Conservation (phyloP, 345 rosid species). For the Erucastrum elatum region DNA sequence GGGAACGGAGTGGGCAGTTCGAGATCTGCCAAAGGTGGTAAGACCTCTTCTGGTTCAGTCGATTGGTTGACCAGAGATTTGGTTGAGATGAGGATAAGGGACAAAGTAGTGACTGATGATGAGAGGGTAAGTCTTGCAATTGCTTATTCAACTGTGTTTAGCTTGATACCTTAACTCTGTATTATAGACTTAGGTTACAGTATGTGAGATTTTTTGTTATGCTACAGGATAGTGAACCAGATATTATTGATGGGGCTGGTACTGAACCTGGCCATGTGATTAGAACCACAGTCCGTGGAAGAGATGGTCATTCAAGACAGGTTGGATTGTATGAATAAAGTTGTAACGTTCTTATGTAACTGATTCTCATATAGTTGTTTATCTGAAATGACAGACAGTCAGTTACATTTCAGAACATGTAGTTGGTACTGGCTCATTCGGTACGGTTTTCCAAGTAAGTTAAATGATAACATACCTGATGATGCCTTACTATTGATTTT, state of each 20-base stretch:
- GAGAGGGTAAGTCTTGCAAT: slow-evolving; percentile 64
- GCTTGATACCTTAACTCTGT: neutral
- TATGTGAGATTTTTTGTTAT: neutral
- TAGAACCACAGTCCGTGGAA: slow-evolving; percentile 82
- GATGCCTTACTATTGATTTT: slow-evolving; percentile 2
- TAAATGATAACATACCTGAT: neutral
- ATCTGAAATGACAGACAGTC: slow-evolving; percentile 56
- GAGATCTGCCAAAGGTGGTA: slow-evolving; percentile 78
- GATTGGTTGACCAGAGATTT: slow-evolving; percentile 97
- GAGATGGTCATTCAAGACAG: slow-evolving; percentile 93
- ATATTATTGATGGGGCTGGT: slow-evolving; percentile 84
- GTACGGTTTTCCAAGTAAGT: slow-evolving; percentile 85
- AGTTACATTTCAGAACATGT: slow-evolving; percentile 91
- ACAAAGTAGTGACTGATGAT: slow-evolving; percentile 74
- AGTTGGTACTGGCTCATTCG: slow-evolving; percentile 92
- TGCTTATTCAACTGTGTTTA: slow-evolving; percentile 5
- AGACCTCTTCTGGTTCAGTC: slow-evolving; percentile 86
- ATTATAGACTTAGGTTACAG: neutral
- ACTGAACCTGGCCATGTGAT: slow-evolving; percentile 93
- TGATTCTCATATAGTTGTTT: slow-evolving; percentile 27
- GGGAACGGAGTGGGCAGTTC: slow-evolving; percentile 97
- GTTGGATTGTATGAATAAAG: slow-evolving; percentile 49
- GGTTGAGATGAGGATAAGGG: slow-evolving; percentile 90
- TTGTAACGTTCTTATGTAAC: neutral
- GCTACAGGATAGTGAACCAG: slow-evolving; percentile 93